Evolutionary conservation across 441 rosid species (phyloP).

Genomic region (Pelargonium cotyledonis): DNA sequence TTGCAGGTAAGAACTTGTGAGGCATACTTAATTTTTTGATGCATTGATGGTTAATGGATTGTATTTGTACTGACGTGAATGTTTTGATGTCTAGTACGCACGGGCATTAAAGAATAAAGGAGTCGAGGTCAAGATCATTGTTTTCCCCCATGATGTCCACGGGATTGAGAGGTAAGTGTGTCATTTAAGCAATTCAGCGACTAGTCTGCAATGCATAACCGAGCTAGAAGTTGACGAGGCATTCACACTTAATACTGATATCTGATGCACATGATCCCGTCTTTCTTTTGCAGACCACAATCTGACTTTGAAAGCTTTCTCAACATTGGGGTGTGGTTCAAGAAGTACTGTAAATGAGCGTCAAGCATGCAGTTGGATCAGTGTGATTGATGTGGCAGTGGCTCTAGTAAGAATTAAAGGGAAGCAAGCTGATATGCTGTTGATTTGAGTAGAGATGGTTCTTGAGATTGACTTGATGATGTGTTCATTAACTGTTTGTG

Average conservation of each 20-base stretch:
- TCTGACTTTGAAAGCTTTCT: slow-evolving; percentile 79
- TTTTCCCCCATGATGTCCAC: slow-evolving; percentile 73
- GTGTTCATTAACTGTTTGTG: too few species aligned
- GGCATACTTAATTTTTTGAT: not conserved
- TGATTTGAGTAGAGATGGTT: too few species aligned
- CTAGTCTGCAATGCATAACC: not conserved
- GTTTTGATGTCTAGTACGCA: slow-evolving; percentile 36
- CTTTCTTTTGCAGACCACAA: slow-evolving; percentile 65
- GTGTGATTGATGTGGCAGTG: too few species aligned
- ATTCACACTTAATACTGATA: not conserved
- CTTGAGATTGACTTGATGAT: too few species aligned
- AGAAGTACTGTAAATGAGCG: slow-evolving; percentile 53
- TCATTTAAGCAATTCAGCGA: not conserved
- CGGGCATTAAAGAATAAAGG: slow-evolving; percentile 78
- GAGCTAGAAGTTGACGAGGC: too few species aligned
- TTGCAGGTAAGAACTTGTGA: slow-evolving; percentile 49
- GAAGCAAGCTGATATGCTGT: too few species aligned
- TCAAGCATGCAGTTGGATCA: not conserved
- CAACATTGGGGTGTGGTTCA: slow-evolving; percentile 81
- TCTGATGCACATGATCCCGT: slow-evolving; percentile 16
- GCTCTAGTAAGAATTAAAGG: too few species aligned
- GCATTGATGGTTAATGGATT: too few species aligned
- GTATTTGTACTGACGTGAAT: not conserved
- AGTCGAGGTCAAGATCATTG: slow-evolving; percentile 61
- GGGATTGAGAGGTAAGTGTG: slow-evolving; percentile 50